Evolutionary conservation across 768 basidiomycete genomes (phyloP).

Genomic region (Rhizopogon sp.): DNA sequence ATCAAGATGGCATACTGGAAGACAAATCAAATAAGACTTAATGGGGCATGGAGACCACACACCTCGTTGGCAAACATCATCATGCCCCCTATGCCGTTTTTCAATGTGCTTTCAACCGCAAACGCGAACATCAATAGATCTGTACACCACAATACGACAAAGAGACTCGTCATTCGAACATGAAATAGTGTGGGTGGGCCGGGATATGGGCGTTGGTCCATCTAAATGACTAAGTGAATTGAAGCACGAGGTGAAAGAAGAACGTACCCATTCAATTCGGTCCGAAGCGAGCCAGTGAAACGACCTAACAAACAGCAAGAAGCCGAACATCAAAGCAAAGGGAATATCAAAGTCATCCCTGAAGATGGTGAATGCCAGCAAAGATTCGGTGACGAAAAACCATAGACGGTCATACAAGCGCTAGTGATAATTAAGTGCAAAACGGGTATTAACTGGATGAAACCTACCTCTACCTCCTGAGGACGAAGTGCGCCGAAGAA

Average conservation of each 20-base stretch:
- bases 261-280: constrained; percentile 88
- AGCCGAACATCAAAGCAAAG: constrained; percentile 92
- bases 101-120: constrained; percentile 74
- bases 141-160: constrained; percentile 66
- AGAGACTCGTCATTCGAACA: constrained; percentile 70
- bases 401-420: constrained; percentile 93
- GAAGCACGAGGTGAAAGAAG: constrained; percentile 1
- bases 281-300: constrained; percentile 98
- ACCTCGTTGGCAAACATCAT: constrained; percentile 96
- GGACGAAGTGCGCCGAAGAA: constrained; percentile 90
- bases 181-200: constrained; percentile 83
- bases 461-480: constrained; percentile 84
- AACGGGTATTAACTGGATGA: neutral
- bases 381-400: constrained; percentile 96
- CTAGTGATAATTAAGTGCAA: constrained; percentile 34
- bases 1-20: constrained; percentile 82
- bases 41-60: constrained; percentile 18
- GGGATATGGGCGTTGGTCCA: constrained; percentile 93
- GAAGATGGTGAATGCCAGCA: constrained; percentile 96
- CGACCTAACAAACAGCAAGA: constrained; percentile 90
- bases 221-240: constrained; percentile 44
- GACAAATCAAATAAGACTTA: constrained; percentile 9
- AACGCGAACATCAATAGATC: constrained; percentile 78
- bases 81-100: constrained; percentile 82
- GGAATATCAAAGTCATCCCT: constrained; percentile 91